Base-by-base conservation (phyloP, 1,284 basidiomycete genomes). In the Pseudozyma tsukubaensis region DNA sequence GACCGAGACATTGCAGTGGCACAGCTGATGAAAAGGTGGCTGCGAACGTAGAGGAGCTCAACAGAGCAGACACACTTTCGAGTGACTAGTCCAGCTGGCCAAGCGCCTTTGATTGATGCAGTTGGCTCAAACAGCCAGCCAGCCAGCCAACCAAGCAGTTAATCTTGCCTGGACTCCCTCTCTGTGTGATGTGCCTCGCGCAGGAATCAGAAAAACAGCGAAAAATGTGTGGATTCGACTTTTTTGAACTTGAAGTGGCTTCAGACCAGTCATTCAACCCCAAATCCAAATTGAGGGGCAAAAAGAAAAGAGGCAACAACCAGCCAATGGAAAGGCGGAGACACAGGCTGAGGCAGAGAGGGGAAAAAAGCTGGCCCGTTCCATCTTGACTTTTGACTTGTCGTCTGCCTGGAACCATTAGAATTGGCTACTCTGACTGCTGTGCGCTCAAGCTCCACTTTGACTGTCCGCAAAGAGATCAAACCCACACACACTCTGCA, bases 361-460 rank as follows among this genome's bases (percentile, higher is more conserved):
- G 29, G 32, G 7, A 14, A 16, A 19, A 35, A 16, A 11, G 29
- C n/a, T 47, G 45, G 50, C 50, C 48, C 51, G 39, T 39, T 50
- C 44, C 44, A 6, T 45, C n/a, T 18, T 19, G 29, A 24, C n/a
- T 40, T 58, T 44, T 52, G 61, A 54, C 52, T 63, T 60, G 57
- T 64, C 60, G 61, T 70, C 52, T 69, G 66, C 56, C 51, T 37
- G 18, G 32, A n/a, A 19, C 39, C 44, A 12, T 37, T 34, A 24
- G 13, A 35, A 45, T 63, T 57, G 50, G 37, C 39, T 49, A 39
- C 40, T 55, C 34, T 29, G 24, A 29, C 24, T 29, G 24, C 24
- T 29, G 24, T 29, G 24, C 24, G 24, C 24, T 29, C 24, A 14
- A 47, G 8, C 52, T 51, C 45, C 52, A 63, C 51, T 57, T 45